Percentiles rank a stretch among this genome's conserved stretches.
Conservation (phyloP, 352 stramenopile species). For the Aphanomyces invadans region DNA sequence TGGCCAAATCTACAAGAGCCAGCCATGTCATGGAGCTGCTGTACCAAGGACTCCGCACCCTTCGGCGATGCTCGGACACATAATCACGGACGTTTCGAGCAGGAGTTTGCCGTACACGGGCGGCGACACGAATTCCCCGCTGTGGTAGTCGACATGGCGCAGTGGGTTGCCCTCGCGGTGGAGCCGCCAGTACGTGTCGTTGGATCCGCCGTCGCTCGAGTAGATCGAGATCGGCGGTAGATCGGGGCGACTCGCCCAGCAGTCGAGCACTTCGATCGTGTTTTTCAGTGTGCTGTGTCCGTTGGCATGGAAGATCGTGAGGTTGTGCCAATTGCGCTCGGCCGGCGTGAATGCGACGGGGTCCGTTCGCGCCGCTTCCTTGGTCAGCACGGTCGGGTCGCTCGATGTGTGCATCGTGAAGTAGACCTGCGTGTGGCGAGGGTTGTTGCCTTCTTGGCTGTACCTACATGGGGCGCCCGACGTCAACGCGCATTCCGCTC, state of each 20-base stretch:
- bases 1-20: constrained; percentile 45
- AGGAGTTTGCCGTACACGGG: constrained; percentile 45
- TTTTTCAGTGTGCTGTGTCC: constrained; percentile 52
- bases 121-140: constrained; percentile 28
- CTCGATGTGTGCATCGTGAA: constrained; percentile 50
- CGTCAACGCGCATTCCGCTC: too few relatives aligned
- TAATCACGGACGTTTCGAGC: constrained; percentile 42
- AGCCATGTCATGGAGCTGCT: neutral
- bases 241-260: constrained; percentile 44
- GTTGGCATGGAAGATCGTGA: constrained; percentile 43
- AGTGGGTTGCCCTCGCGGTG: neutral
- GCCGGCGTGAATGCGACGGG: constrained; percentile 4
- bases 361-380: neutral
- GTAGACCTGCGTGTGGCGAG: constrained; percentile 35
- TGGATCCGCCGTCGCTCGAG: constrained; percentile 38
- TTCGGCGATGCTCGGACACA: constrained; percentile 53
- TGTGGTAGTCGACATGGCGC: neutral
- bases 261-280: constrained; percentile 41
- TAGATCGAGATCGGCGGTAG: constrained; percentile 50
- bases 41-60: constrained; percentile 33
- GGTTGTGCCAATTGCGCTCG: constrained; percentile 38
- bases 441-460: constrained; percentile 38
- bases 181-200: constrained; percentile 26
- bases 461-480: constrained; percentile 25
- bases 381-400: constrained; percentile 36